These are phyloP conservation scores for Peronosclerospora sorghi DNA, from an alignment of 352 stramenopile species.

Conservation along the genomic window DNA sequence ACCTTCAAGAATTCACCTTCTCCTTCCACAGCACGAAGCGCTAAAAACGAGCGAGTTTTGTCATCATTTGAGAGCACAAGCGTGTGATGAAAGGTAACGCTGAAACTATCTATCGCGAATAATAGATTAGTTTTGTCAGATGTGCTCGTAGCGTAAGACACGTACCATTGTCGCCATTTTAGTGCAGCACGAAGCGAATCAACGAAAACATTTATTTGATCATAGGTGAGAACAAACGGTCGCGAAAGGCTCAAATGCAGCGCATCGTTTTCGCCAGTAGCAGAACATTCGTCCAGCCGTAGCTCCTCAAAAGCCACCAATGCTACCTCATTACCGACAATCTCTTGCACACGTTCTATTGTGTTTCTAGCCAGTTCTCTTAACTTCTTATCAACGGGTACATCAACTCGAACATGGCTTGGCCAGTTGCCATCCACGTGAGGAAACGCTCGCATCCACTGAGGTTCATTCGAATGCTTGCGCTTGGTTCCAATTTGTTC, in stretches of 20 bases:
- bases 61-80: constrained; percentile 67
- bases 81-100: constrained; percentile 22
- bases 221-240: constrained; percentile 57
- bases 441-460: constrained; percentile 54
- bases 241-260: constrained; percentile 70
- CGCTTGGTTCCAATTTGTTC: constrained; percentile 24
- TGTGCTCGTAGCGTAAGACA: background rate
- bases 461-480: constrained; percentile 21
- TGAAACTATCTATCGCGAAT: constrained; percentile 26
- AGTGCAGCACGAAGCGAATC: constrained; percentile 48
- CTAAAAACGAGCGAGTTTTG: constrained; percentile 61
- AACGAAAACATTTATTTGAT: constrained; percentile 63
- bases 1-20: constrained; percentile 24
- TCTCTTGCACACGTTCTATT: constrained; percentile 23
- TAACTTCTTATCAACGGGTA: constrained; percentile 22
- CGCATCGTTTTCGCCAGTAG: constrained; percentile 1
- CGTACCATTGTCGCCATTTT: constrained; percentile 58
- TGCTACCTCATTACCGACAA: constrained; percentile 12
- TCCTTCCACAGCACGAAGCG: constrained; percentile 34
- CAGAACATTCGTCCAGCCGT: constrained; percentile 1
- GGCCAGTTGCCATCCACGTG: constrained; percentile 79
- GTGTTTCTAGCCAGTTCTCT: constrained; percentile 11
- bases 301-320: constrained; percentile 30
- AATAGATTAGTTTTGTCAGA: background rate
- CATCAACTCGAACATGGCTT: constrained; percentile 50